Conservation (phyloP, 78 protist genomes). For the Pigoraptor vietnamica region DNA sequence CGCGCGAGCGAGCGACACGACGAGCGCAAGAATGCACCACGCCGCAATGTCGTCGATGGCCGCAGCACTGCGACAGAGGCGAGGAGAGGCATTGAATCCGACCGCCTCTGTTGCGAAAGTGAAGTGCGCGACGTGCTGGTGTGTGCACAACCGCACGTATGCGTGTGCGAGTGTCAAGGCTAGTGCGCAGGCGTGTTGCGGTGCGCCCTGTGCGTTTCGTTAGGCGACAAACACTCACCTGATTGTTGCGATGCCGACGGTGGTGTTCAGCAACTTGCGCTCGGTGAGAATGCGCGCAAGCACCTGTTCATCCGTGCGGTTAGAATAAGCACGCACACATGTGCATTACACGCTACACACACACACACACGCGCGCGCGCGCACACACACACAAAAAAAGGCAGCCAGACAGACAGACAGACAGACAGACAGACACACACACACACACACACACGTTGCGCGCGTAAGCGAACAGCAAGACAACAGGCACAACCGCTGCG, state of each 20-base stretch:
- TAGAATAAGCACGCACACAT: background rate
- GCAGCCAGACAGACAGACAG: background rate
- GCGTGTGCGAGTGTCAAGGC: background rate
- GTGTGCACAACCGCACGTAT: background rate
- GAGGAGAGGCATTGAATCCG: background rate
- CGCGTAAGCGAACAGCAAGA: no score
- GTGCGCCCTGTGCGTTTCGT: no score
- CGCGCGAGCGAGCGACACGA: constrained; percentile 8
- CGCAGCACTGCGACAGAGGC: constrained; percentile 52
- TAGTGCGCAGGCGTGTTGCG: background rate
- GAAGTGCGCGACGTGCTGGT: background rate
- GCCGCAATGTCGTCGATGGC: constrained; percentile 50
- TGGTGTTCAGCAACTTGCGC: constrained; percentile 34
- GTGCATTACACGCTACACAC: no score
- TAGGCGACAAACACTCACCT: background rate
- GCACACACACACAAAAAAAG: background rate
- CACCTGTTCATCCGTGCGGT: background rate
- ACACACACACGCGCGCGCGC: no score
- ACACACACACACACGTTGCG: no score
- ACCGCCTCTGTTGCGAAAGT: background rate
- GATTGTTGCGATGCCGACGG: constrained; percentile 42
- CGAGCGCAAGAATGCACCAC: constrained; percentile 55
- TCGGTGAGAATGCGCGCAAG: constrained; percentile 58
- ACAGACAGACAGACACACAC: background rate
- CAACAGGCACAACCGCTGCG: background rate